Conservation (phyloP, 768 basidiomycete species). For the Pleurotus salmoneostramineus region DNA sequence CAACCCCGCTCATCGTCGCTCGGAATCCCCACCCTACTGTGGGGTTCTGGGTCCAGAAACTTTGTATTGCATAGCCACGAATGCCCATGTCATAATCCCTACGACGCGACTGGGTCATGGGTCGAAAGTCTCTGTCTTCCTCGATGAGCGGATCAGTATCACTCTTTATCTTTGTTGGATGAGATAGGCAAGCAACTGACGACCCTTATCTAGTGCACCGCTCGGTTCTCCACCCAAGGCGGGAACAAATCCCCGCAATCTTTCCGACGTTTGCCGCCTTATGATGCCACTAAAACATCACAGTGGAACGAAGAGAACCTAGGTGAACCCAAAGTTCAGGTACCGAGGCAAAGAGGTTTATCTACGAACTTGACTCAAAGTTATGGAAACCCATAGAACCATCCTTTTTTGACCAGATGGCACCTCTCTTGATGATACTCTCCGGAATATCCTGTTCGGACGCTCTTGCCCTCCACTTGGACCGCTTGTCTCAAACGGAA, state of each 20-base stretch:
- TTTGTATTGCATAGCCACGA: neutral
- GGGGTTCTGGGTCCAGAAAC: neutral
- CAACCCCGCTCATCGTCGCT: neutral
- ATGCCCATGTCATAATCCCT: neutral
- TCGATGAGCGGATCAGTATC: neutral
- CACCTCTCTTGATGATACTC: neutral
- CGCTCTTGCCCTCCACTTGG: neutral
- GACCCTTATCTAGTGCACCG: constrained; percentile 2
- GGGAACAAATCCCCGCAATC: constrained; percentile 8
- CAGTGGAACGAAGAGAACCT: neutral
- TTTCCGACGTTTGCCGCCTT: constrained; percentile 5
- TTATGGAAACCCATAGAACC: neutral
- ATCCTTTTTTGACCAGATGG: neutral
- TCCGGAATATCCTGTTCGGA: neutral
- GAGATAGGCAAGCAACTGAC: constrained; percentile 1
- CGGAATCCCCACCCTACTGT: neutral
- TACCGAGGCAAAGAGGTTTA: neutral
- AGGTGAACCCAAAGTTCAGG: neutral
- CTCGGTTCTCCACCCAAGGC: neutral
- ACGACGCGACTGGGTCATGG: neutral
- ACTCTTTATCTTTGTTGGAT: neutral
- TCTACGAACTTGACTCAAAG: neutral
- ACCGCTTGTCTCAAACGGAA: neutral
- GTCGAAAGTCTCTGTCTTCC: neutral
- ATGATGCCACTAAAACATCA: constrained; percentile 2